Evolutionary conservation across 352 stramenopile species (phyloP).

Genomic region (Globisporangium echinulatum): DNA sequence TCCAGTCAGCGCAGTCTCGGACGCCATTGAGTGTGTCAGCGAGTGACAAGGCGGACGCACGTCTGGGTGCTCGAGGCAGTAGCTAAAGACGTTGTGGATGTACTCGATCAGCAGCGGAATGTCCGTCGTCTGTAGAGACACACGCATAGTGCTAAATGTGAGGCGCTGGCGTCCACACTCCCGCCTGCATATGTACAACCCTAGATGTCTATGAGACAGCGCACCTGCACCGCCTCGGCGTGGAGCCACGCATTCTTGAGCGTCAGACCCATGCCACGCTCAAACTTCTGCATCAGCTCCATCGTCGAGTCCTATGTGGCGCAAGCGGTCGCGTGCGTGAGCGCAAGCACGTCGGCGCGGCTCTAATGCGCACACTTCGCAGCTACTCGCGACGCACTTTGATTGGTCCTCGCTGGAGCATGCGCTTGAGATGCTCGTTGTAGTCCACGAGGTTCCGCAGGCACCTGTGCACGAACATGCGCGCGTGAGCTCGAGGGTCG

Average conservation of each 20-base stretch:
- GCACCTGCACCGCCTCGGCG: constrained; percentile 79
- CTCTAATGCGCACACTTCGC: background rate
- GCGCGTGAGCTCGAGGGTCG: constrained; percentile 2
- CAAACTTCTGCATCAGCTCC: constrained; percentile 76
- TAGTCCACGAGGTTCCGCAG: constrained; percentile 80
- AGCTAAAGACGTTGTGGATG: constrained; percentile 79
- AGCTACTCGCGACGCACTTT: constrained; percentile 28
- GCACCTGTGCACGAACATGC: constrained; percentile 23
- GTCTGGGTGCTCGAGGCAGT: constrained; percentile 60
- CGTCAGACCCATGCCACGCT: constrained; percentile 83
- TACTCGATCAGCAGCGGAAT: constrained; percentile 86
- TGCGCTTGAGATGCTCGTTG: constrained; percentile 69
- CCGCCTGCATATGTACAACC: no score
- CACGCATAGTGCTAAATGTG: background rate
- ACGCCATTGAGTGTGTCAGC: no score
- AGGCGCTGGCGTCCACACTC: background rate
- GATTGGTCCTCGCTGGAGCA: constrained; percentile 53
- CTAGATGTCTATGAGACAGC: background rate
- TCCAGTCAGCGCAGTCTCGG: no score
- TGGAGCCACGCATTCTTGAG: constrained; percentile 89
- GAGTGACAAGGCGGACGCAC: constrained; percentile 20
- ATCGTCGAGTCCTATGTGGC: constrained; percentile 46
- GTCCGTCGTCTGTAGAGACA: constrained; percentile 66
- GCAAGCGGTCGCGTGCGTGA: background rate
- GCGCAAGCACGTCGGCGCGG: no score